Conservation (phyloP, 2,329 filamentous ascomycete species). For the Graphium sp. region DNA sequence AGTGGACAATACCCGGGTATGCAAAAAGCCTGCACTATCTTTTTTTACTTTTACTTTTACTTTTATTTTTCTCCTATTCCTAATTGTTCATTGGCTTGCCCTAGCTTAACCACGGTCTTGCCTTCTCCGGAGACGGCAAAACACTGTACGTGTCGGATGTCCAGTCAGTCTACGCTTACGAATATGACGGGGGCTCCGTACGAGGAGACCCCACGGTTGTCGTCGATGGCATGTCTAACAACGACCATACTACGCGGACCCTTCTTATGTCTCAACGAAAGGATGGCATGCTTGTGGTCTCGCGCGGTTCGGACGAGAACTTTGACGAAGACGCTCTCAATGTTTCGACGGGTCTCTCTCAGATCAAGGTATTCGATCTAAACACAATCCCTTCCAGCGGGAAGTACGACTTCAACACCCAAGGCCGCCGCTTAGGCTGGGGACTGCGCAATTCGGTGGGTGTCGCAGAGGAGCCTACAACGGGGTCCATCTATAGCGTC, state of each 20-base stretch:
- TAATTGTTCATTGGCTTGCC: neutral
- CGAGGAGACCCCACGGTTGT: constrained; percentile 32
- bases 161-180: constrained; percentile 44
- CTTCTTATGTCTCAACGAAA: constrained; percentile 40
- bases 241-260: constrained; percentile 50
- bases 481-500: constrained; percentile 38
- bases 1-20: constrained; percentile 17
- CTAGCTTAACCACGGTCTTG: constrained; percentile 38
- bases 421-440: constrained; percentile 41
- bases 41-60: neutral
- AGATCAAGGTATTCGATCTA: constrained; percentile 43
- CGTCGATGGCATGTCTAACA: constrained; percentile 37
- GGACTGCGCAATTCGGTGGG: constrained; percentile 59
- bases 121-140: constrained; percentile 31
- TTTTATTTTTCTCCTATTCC: neutral
- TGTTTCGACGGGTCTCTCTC: constrained; percentile 39
- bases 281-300: constrained; percentile 44
- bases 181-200: constrained; percentile 40
- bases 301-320: constrained; percentile 46
- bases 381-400: constrained; percentile 10
- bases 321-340: constrained; percentile 37
- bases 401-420: constrained; percentile 26
- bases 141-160: constrained; percentile 40
- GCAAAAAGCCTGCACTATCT: constrained; percentile 4
- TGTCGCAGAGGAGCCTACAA: constrained; percentile 41